phyloP scores from a whole-genome alignment of 164 flowering plant genomes.

The Echeveria elegans region DNA sequence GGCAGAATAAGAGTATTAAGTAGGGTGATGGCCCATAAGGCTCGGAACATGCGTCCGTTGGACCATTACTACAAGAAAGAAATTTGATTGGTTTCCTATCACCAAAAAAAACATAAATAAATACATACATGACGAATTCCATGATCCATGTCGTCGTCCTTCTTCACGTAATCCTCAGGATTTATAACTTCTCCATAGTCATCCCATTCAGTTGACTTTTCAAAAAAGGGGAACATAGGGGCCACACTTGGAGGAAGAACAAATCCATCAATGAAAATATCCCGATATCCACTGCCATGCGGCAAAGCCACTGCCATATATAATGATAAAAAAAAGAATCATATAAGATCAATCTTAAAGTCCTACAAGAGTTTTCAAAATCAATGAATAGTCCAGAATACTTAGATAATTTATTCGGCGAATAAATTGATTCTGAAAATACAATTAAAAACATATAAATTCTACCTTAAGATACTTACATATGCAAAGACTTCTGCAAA shows the following conservation, averaged over 20 bases:
- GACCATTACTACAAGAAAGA: background rate
- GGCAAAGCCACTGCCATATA: slow-evolving; percentile 35
- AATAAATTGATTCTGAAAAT: background rate
- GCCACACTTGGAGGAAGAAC: slow-evolving; percentile 70
- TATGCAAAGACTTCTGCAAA: background rate
- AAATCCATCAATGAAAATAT: slow-evolving; percentile 86
- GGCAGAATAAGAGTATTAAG: background rate
- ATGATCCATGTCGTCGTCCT: slow-evolving; percentile 76
- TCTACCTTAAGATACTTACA: background rate
- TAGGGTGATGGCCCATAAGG: background rate
- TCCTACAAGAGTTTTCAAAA: background rate
- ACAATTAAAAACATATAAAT: background rate
- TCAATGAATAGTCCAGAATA: too few species aligned
- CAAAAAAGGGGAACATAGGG: slow-evolving; percentile 93
- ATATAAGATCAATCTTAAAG: background rate
- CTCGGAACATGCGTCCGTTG: background rate
- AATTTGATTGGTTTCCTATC: background rate
- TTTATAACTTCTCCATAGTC: slow-evolving; percentile 97
- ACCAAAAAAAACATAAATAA: background rate
- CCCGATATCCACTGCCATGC: slow-evolving; percentile 38
- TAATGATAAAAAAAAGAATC: background rate
- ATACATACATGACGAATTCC: slow-evolving; percentile 43
- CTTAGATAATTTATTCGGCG: background rate
- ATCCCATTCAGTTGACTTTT: slow-evolving; percentile 82
- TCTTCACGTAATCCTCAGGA: slow-evolving; percentile 81